A percentile compares a stretch with the other conserved stretches of the same genome.
Conservation (phyloP, 1,284 basidiomycete species). For the Cryptococcus floricola region DNA sequence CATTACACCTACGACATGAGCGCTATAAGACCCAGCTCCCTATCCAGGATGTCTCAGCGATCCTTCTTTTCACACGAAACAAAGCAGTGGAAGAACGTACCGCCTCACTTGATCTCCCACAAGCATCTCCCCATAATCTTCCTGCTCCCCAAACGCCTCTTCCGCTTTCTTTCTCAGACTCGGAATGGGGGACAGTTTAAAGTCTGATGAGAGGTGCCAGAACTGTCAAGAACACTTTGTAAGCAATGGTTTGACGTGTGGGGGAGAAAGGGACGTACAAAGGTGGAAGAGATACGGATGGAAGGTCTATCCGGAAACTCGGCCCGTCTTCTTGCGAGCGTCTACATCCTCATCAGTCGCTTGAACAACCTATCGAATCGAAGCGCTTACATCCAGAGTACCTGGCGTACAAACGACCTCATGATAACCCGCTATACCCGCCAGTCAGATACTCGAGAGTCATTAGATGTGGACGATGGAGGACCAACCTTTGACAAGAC, state of each 20-base stretch:
- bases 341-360: constrained; percentile 49
- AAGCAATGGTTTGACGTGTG: neutral
- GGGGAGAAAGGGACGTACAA: constrained; percentile 45
- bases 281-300: constrained; percentile 87
- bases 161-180: constrained; percentile 52
- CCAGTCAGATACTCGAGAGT: neutral
- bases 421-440: constrained; percentile 67
- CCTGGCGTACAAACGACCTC: constrained; percentile 82
- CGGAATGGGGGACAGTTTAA: constrained; percentile 63
- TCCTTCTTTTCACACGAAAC: neutral
- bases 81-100: constrained; percentile 52
- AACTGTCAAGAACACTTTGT: constrained; percentile 52
- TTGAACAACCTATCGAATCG: neutral
- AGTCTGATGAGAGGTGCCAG: constrained; percentile 85
- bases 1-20: constrained; percentile 54
- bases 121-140: constrained; percentile 69
- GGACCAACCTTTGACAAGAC: constrained; percentile 64
- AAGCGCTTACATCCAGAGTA: constrained; percentile 60
- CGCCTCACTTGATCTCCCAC: constrained; percentile 80
- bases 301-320: constrained; percentile 68
- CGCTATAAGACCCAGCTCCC: constrained; percentile 76
- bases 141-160: constrained; percentile 42
- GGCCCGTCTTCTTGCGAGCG: constrained; percentile 60
- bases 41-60: constrained; percentile 35
- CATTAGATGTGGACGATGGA: neutral